Base-by-base conservation (phyloP, 1,139 yeast species). In the Neolecta irregularis region DNA sequence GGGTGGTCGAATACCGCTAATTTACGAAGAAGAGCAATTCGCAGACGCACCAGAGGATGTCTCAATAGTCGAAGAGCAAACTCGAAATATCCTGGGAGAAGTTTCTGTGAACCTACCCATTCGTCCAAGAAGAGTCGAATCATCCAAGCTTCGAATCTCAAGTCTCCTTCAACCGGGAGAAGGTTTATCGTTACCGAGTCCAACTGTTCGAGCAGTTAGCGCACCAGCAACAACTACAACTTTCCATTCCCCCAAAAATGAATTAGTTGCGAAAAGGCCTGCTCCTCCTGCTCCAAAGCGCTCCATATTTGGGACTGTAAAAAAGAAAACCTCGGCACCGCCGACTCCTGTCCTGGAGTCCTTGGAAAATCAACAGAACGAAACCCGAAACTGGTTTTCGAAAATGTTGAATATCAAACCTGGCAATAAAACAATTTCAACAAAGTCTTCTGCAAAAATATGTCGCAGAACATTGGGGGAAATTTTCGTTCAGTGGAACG, bases 381-480 rank as follows among this genome's bases (percentile, higher is more conserved):
- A n/a, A n/a, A n/a, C n/a, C n/a, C n/a, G n/a, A n/a, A n/a, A n/a
- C n/a, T n/a, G n/a, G n/a, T 40, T 40, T 24, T 34, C 39, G 6
- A 33, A 38, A n/a, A 24, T 40, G 16, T 36, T 40, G 21, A 41
- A 37, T 19, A 41, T 40, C 19, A 36, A 34, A 29, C 42, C 43
- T 7, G 36, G 36, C 16, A 30, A 30, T 29, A 26, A 35, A 12
- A 19, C 35, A 7, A 20, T 40, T 15, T 34, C 32, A 15, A 35
- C 43, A 20, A 40, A 34, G 15, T 25, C 32, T 30, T 32, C 30
- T n/a, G n/a, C n/a, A n/a, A n/a, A n/a, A n/a, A n/a, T n/a, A n/a
- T n/a, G n/a, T n/a, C n/a, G n/a, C n/a, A n/a, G n/a, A n/a, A n/a
- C n/a, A n/a, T n/a, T n/a, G n/a, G n/a, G n/a, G n/a, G 41, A 33